Base-by-base conservation (phyloP, 1,139 yeast genomes). In the Saccharomyces hybrid region DNA sequence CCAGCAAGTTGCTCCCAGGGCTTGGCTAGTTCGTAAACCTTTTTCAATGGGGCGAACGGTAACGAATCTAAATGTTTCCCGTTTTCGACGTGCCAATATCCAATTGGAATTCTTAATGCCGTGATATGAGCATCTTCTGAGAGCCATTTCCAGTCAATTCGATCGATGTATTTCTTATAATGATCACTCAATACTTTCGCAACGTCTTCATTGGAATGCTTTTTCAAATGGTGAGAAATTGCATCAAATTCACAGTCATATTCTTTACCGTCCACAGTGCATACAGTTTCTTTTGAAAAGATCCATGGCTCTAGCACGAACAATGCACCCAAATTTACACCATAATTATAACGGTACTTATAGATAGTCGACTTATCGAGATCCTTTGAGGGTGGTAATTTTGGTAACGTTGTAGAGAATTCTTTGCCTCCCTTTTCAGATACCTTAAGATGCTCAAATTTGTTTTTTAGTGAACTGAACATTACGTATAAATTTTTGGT, bases 261-360 rank as follows among this genome's bases (percentile, higher is more conserved):
- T 38, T 38, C 44, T 2, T 38, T 38, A 5, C 4, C 7, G 11
- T 16, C 44, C 6, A 38, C 25, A 5, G 44, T 38, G 25, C 44
- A 38, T 5, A 38, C 25, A n/a, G 84, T 79, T 14, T 78, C 49
- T 20, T 74, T 73, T 56, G 78, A 84, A 68, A 73, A 86, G 50
- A 90, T 84, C 78, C 85, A 86, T 62, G 82, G 83, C 66, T 93
- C 99, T 53, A 83, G 77, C 1, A 90, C 85, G 67, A 91, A 91
- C 64, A 88, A 73, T 0, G 93, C 81, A 1, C 99, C 98, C 48
- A 93, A 71, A 68, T 91, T 91, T 41, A 89, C 96, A 11, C 98
- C 99, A 64, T 80, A 82, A 65, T 88, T 88, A 59, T 74, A 76
- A 56, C 98, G 76, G 50, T 79, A 74, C 63, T 82, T 88, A 66